phyloP scores from a whole-genome alignment of 257 asterid species.

The Osmanthus fragrans region DNA sequence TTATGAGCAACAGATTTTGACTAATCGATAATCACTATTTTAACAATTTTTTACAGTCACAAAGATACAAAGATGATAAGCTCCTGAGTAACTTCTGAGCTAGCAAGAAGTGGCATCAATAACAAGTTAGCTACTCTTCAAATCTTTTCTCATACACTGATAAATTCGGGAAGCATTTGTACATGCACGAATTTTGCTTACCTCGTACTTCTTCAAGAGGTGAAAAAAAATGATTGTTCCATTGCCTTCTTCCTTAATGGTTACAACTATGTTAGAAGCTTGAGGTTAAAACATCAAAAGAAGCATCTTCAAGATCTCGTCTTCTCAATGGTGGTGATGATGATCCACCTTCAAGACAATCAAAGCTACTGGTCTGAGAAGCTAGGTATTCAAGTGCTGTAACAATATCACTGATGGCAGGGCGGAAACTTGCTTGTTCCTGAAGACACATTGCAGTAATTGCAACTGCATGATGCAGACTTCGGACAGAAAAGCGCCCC shows the following conservation, averaged over 20 bases:
- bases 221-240: too few species aligned
- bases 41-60: too few species aligned
- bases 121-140: too few species aligned
- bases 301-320: slow-evolving; percentile 20
- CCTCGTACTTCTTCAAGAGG: too few species aligned
- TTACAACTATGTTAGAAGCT: background rate
- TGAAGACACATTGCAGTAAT: slow-evolving; percentile 90
- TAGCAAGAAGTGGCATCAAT: too few species aligned
- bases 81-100: too few species aligned
- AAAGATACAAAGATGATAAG: too few species aligned
- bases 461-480: slow-evolving; percentile 73
- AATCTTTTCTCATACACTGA: too few species aligned
- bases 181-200: too few species aligned
- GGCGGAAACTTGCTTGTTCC: slow-evolving; percentile 75
- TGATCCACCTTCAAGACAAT: slow-evolving; percentile 31
- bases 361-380: slow-evolving; percentile 47
- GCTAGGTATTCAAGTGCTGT: slow-evolving; percentile 76
- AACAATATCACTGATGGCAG: slow-evolving; percentile 64
- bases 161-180: too few species aligned
- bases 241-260: background rate
- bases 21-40: too few species aligned
- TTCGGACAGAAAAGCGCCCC: slow-evolving; percentile 58
- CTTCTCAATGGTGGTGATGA: slow-evolving; percentile 38
- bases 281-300: slow-evolving; percentile 22
- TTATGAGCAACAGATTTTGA: too few species aligned